These are phyloP conservation scores for Fusarium tricinctum DNA, from an alignment of 2,329 filamentous ascomycete species.

Conservation along the genomic window DNA sequence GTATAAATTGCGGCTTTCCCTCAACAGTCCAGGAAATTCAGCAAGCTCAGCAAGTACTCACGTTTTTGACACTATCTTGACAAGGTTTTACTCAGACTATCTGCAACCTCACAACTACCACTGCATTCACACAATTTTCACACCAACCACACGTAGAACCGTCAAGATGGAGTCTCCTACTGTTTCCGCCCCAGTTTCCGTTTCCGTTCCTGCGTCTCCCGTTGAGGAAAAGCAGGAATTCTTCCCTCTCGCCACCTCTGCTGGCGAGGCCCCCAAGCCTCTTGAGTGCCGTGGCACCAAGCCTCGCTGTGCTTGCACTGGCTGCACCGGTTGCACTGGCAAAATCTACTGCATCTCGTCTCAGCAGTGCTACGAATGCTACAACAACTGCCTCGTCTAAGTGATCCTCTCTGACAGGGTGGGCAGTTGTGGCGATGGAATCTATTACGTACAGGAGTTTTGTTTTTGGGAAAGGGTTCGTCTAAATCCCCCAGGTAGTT, in stretches of 20 bases:
- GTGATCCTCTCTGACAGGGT: no score
- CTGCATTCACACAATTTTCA: neutral
- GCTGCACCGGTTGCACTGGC: neutral
- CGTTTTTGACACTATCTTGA: neutral
- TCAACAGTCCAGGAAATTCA: neutral
- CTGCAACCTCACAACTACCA: neutral
- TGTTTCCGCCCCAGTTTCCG: rapidly evolving
- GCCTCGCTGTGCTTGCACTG: neutral
- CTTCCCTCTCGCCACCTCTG: rapidly evolving
- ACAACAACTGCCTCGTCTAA: slow-evolving; percentile 8
- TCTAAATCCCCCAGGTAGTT: no score
- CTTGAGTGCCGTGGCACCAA: neutral
- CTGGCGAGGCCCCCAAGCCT: rapidly evolving
- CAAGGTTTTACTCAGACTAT: neutral
- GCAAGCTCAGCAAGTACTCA: neutral
- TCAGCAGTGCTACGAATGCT: slow-evolving; percentile 17
- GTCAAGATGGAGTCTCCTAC: neutral
- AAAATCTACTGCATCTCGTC: slow-evolving; percentile 14
- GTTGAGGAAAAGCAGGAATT: neutral
- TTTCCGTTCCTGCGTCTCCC: rapidly evolving
- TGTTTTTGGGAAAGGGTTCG: no score
- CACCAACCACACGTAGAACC: neutral
- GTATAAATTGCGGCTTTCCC: neutral
- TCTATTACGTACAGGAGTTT: no score
- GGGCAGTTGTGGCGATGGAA: neutral